Percentiles rank a stretch among this genome's conserved stretches.
Conservation (phyloP, 148 eudicot genomes). For the Rhododendron mucronatum region DNA sequence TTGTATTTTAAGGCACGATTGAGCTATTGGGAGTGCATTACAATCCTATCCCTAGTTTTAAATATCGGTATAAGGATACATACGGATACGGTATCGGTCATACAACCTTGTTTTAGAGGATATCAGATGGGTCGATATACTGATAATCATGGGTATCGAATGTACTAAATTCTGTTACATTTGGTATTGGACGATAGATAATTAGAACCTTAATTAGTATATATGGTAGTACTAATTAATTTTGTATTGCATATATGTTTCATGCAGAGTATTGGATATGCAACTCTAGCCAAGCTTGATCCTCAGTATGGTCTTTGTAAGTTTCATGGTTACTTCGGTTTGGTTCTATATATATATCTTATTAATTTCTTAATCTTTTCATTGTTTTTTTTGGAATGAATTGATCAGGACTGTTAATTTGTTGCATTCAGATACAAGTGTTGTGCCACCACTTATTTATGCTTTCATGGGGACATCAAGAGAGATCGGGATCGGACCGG, state of each 20-base stretch:
- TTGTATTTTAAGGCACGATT: neutral
- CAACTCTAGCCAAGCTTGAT: slow-evolving; percentile 38
- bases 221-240: neutral
- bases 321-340: neutral
- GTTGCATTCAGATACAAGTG: slow-evolving; percentile 38
- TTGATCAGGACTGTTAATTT: neutral
- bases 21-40: neutral
- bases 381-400: neutral
- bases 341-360: neutral
- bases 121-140: too few relatives aligned
- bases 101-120: too few relatives aligned
- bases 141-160: neutral
- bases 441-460: slow-evolving; percentile 51
- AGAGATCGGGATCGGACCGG: slow-evolving; percentile 55
- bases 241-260: neutral
- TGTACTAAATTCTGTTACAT: neutral
- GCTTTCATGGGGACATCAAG: slow-evolving; percentile 58
- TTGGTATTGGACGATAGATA: too few relatives aligned
- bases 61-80: too few relatives aligned
- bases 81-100: too few relatives aligned
- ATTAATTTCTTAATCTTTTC: neutral
- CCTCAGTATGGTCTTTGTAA: slow-evolving; percentile 42
- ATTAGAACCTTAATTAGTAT: too few relatives aligned
- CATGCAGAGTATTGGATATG: slow-evolving; percentile 43
- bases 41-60: too few relatives aligned